These are phyloP conservation scores for Botryotinia calthae DNA, from an alignment of 2,329 filamentous ascomycete species.

Conservation along the genomic window DNA sequence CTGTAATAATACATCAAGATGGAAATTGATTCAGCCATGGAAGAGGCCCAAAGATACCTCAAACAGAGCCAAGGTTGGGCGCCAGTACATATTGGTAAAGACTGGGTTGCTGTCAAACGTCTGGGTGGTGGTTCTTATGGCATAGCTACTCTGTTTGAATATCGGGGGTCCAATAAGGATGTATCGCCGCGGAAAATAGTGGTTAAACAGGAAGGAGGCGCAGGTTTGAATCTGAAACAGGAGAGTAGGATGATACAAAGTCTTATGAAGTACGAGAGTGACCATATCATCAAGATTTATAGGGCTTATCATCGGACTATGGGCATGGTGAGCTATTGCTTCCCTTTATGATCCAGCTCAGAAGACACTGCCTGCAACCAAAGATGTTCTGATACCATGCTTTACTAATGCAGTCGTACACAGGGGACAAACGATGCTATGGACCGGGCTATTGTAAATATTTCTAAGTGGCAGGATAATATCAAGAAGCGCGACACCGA, in stretches of 20 bases:
- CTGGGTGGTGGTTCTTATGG: conserved; percentile 10
- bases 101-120: conserved; percentile 9
- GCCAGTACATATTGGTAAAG: conserved; percentile 5
- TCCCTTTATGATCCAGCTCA: not conserved
- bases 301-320: conserved; percentile 10
- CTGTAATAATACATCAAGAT: not conserved
- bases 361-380: not conserved
- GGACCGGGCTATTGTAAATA: not conserved
- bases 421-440: not conserved
- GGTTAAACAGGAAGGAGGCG: conserved; percentile 12
- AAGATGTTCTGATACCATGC: too few species aligned
- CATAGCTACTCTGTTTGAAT: conserved; percentile 13
- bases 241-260: not conserved
- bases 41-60: not conserved
- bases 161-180: not conserved
- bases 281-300: conserved; percentile 15
- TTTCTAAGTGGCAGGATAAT: too few species aligned
- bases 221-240: not conserved
- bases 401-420: not conserved
- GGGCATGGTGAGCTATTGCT: not conserved
- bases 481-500: not conserved
- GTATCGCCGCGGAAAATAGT: not conserved
- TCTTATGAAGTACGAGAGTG: conserved; percentile 14
- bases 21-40: not conserved
- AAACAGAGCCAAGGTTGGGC: not conserved